Evolutionary conservation across 78 protist species (phyloP).

Genomic region (Cavenderia fasciculata): DNA sequence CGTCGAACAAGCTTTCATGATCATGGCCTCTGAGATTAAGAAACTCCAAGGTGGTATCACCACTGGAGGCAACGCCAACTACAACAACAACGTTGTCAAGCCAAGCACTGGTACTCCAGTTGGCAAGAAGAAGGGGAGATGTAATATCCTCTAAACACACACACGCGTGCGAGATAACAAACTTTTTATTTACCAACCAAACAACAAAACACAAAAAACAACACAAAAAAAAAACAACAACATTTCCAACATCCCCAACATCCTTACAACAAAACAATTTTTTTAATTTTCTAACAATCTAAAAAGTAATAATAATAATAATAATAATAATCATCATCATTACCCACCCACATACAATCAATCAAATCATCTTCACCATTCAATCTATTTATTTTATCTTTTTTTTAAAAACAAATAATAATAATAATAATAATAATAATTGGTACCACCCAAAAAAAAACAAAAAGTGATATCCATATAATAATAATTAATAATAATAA

Average conservation of each 20-base stretch:
- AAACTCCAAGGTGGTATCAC: conserved; percentile 68
- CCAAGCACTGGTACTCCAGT: conserved; percentile 59
- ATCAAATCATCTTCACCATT: neutral
- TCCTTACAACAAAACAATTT: no score
- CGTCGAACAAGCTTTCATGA: conserved; percentile 98
- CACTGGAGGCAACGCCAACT: conserved; percentile 38
- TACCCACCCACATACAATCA: neutral
- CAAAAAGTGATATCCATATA: no score
- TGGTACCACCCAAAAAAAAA: no score
- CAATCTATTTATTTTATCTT: no score
- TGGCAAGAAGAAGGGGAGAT: conserved; percentile 17
- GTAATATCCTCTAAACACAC: conserved; percentile 20
- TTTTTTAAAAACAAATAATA: no score
- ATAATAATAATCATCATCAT: neutral
- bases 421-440: no score
- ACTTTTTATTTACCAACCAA: neutral
- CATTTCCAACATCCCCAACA: no score
- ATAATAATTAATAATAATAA: no score
- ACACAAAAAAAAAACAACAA: no score
- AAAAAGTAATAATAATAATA: neutral
- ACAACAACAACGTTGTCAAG: conserved; percentile 52
- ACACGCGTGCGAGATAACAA: neutral
- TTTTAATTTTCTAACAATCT: neutral
- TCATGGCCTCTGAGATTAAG: conserved; percentile 97
- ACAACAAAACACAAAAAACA: no score